A percentile compares a stretch with the other conserved stretches of the same genome.
phyloP scores from a whole-genome alignment of 305 asterid genomes.

The Solanum chacoense region DNA sequence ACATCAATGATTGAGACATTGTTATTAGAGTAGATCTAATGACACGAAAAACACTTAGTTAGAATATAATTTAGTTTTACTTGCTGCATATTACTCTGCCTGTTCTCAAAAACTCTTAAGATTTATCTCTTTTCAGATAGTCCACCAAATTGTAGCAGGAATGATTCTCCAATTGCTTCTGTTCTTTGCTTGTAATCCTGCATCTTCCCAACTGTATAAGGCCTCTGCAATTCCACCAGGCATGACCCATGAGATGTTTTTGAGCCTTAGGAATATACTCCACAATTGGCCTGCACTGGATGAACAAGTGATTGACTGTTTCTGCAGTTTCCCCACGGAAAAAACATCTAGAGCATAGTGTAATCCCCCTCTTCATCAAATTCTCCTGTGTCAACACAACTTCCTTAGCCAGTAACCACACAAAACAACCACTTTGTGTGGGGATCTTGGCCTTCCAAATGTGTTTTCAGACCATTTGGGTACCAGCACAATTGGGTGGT shows the following conservation, averaged over 20 bases:
- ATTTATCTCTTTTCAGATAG: background rate
- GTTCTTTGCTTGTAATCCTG: background rate
- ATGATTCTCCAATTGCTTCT: background rate
- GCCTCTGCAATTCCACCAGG: background rate
- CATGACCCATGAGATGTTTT: background rate
- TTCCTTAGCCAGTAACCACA: background rate
- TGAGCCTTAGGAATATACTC: background rate
- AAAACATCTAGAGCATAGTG: background rate
- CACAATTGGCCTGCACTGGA: background rate
- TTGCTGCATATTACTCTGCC: background rate
- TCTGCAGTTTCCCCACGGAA: background rate
- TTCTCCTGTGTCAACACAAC: background rate
- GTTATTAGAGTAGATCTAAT: background rate
- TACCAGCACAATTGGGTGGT: background rate
- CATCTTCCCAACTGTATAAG: background rate
- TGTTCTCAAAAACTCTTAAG: background rate
- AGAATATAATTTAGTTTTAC: background rate
- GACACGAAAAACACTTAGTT: background rate
- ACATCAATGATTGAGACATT: too few relatives aligned
- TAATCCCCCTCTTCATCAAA: background rate
- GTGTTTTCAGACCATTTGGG: background rate
- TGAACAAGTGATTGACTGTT: background rate
- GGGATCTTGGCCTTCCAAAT: background rate
- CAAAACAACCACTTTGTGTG: background rate
- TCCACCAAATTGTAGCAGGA: background rate